Percentiles rank a stretch among this genome's conserved stretches.
Conservation (phyloP, 2,329 filamentous ascomycete genomes). For the Fusarium sp. region DNA sequence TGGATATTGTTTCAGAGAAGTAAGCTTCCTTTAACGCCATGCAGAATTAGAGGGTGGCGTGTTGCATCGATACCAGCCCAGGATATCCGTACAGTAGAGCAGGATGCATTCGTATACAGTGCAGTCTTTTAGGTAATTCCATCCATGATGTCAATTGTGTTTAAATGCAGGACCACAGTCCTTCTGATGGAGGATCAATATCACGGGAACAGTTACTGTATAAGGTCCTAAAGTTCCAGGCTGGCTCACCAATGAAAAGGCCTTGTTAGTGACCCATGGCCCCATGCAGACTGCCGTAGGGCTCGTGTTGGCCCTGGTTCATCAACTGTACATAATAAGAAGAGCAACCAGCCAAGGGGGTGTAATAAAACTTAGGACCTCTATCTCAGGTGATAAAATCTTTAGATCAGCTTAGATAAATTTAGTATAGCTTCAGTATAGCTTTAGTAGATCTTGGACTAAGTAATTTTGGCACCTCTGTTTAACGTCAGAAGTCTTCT, state of each 20-base stretch:
- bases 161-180: background rate
- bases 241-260: background rate
- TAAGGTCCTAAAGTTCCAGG: background rate
- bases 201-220: background rate
- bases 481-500: too few species aligned
- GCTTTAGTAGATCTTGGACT: too few species aligned
- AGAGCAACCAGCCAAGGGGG: background rate
- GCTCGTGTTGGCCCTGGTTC: slow-evolving; percentile 8
- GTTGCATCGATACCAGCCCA: background rate
- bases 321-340: background rate
- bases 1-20: slow-evolving; percentile 8
- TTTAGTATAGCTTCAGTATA: too few species aligned
- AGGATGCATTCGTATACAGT: background rate
- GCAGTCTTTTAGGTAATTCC: background rate
- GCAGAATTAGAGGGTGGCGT: background rate
- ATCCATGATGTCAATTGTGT: background rate
- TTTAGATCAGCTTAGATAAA: too few species aligned
- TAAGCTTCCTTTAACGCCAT: background rate
- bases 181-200: background rate
- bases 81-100: background rate
- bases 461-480: too few species aligned
- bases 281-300: background rate
- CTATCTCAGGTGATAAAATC: too few species aligned
- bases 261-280: background rate
- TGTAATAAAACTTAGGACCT: too few species aligned